Evolutionary conservation across 2,329 filamentous ascomycete species (phyloP), one percentile per base, ranked within the genome.

Genomic region (Colletotrichum navitas): DNA sequence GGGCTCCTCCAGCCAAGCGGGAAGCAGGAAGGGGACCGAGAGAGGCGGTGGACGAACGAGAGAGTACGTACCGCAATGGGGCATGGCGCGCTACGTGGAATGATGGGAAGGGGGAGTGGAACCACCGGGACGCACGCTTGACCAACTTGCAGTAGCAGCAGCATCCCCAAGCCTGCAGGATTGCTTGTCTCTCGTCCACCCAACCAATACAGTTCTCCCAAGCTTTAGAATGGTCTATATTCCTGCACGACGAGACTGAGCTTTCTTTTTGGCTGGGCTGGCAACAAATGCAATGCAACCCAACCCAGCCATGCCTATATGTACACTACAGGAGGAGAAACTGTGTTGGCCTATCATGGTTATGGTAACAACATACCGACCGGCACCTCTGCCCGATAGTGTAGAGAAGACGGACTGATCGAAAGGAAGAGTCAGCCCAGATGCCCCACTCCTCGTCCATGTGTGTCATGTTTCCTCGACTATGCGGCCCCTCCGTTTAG

Each of bases 21-120:
- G 34, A 41, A 54, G 32, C 32, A 39, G 62, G 58, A 66, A 68
- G 49, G 65, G 63, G 68, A 68, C 49, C 67, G 54, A 51, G 66
- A 54, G 64, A 65, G 73, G 67, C 73, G 74, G 66, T 69, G 67
- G 67, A 36, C 55, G 21, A 32, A 71, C 24, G 49, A 49, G 34
- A 21, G 41, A 49, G 52, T 64, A 61, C 47, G 56, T 49, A 67
- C 41, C 12, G 16, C 5, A 7, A 29, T 29, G n/a, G 54, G 60
- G 68, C 56, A 66, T 70, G 67, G 62, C 60, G 56, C 62, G 60
- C 51, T 66, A 66, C 62, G 49, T 70, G 49, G 71, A 73, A 66
- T 63, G 61, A 60, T 62, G 67, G 61, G 68, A 24, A 62, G 49
- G 58, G 58, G 54, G 59, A 68, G 62, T 67, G 65, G 72, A 64